Evolutionary conservation across 345 rosid species (phyloP).

Genomic region (Tarenaya hassleriana): DNA sequence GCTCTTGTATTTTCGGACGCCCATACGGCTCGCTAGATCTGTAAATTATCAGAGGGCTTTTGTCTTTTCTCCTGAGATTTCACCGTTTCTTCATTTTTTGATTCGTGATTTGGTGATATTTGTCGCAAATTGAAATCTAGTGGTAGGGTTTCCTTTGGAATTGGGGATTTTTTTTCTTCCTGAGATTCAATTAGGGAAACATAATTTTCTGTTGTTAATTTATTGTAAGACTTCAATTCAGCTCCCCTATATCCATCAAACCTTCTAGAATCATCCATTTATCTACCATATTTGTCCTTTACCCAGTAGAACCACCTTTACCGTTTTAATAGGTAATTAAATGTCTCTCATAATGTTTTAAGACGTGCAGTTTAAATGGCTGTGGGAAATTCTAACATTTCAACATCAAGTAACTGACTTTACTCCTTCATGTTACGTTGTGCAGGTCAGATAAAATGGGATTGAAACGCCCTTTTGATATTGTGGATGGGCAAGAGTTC

Average conservation of each 20-base stretch:
- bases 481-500: conserved; percentile 37
- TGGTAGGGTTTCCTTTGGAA: conserved; percentile 40
- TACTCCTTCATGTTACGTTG: conserved; percentile 6
- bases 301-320: conserved; percentile 1
- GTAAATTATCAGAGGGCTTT: conserved; percentile 20
- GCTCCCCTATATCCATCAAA: background rate
- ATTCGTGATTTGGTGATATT: conserved; percentile 18
- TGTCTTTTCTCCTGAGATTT: background rate
- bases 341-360: background rate
- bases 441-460: conserved; percentile 32
- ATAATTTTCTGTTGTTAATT: background rate
- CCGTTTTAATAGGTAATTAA: conserved; percentile 1
- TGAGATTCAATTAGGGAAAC: conserved; percentile 24
- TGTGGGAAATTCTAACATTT: background rate
- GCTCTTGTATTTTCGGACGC: conserved; percentile 13
- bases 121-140: conserved; percentile 31
- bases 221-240: background rate
- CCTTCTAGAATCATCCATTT: background rate
- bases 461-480: conserved; percentile 43
- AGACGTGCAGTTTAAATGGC: too few species aligned
- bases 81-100: conserved; percentile 3
- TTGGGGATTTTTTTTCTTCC: conserved; percentile 26
- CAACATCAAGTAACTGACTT: conserved; percentile 13
- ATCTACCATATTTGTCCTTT: background rate
- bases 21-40: conserved; percentile 24